These are phyloP conservation scores for Sporobolomyces phaffii DNA, from an alignment of 768 basidiomycete species.

Conservation along the genomic window DNA sequence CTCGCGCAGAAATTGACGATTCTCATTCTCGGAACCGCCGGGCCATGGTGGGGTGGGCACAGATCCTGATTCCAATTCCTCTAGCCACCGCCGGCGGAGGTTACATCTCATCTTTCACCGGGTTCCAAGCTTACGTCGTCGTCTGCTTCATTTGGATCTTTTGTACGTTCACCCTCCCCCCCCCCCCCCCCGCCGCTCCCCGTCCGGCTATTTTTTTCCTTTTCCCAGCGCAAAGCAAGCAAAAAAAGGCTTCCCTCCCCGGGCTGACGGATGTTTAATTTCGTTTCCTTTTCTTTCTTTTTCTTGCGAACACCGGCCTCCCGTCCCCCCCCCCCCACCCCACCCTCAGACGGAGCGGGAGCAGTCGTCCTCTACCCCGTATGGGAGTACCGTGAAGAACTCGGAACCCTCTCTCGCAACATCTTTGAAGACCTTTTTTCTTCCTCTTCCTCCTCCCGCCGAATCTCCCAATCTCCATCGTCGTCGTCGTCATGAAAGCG, in stretches of 20 bases:
- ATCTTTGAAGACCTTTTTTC: slow-evolving; percentile 46
- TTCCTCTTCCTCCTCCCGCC: too few species aligned
- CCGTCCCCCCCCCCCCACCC: too few species aligned
- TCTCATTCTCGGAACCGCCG: background rate
- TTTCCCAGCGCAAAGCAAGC: too few species aligned
- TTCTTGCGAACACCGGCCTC: too few species aligned
- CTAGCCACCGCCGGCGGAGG: slow-evolving; percentile 7
- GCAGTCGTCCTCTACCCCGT: slow-evolving; percentile 77
- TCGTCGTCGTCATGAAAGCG: too few species aligned
- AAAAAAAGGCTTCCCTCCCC: too few species aligned
- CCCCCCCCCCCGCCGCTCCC: too few species aligned
- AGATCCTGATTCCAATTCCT: slow-evolving; percentile 60
- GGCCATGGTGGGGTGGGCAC: slow-evolving; percentile 50
- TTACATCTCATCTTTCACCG: slow-evolving; percentile 49
- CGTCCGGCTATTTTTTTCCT: too few species aligned
- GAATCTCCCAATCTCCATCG: background rate
- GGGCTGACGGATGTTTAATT: too few species aligned
- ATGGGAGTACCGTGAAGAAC: slow-evolving; percentile 68
- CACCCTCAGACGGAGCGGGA: slow-evolving; percentile 54
- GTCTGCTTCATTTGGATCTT: slow-evolving; percentile 81
- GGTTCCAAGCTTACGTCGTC: slow-evolving; percentile 62
- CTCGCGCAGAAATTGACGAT: too few species aligned
- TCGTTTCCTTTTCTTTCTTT: too few species aligned
- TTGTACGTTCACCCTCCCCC: slow-evolving; percentile 31
- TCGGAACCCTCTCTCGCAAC: slow-evolving; percentile 58